These are phyloP conservation scores for Polytrichum formosum DNA, from an alignment of 225 moss, liverwort and hornwort genomes.

Conservation along the genomic window DNA sequence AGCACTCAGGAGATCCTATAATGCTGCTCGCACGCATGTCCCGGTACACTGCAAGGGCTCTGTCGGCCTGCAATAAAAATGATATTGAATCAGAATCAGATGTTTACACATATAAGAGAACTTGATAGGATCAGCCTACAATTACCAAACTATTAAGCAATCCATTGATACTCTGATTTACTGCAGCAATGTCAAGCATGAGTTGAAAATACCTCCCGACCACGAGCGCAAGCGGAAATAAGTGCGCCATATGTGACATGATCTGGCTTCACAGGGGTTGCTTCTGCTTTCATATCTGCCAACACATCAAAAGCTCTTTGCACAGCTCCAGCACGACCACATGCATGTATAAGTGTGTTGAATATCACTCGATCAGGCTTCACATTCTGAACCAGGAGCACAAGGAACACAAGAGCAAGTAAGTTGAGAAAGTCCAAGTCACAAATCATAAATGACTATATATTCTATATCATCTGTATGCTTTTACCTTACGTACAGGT, in stretches of 20 bases:
- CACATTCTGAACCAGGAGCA: conserved; percentile 45
- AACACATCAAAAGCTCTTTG: conserved; percentile 97
- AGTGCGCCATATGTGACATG: conserved; percentile 85
- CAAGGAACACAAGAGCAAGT: background rate
- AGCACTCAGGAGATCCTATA: conserved; percentile 79
- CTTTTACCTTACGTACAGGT: no score
- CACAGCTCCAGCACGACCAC: conserved; percentile 87
- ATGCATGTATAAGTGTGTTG: conserved; percentile 91
- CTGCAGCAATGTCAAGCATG: background rate
- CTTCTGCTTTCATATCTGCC: conserved; percentile 83
- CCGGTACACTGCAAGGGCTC: conserved; percentile 83
- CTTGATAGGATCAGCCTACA: no score
- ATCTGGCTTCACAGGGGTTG: conserved; percentile 70
- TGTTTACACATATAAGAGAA: no score
- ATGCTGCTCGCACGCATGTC: conserved; percentile 58
- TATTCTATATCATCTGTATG: no score
- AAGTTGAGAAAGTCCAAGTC: no score
- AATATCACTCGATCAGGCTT: conserved; percentile 94
- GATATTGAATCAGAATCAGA: no score
- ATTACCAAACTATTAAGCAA: no score
- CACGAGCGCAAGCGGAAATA: conserved; percentile 83
- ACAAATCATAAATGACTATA: no score
- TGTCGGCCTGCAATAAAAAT: conserved; percentile 51
- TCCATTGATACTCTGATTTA: no score
- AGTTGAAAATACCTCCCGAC: conserved; percentile 62